Percentiles rank a stretch among this genome's conserved stretches.
Conservation (phyloP, 805 yeast species). For the Starmerella geochares region DNA sequence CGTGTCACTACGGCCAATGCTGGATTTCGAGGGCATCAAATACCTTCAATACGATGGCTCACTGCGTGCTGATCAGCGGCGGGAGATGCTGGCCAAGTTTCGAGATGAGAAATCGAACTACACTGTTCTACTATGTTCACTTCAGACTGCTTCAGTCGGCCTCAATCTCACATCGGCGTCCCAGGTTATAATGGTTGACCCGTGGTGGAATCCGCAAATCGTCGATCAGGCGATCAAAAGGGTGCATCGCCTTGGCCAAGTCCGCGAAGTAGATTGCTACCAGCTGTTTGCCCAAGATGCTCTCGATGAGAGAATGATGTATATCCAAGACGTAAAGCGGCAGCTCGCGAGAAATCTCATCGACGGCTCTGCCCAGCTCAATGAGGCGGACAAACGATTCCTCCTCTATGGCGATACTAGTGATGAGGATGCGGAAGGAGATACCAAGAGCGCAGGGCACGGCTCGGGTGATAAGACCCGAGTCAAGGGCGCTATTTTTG, state of each 20-base stretch:
- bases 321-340: constrained; percentile 34
- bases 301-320: constrained; percentile 36
- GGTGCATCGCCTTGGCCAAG: constrained; percentile 43
- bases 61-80: constrained; percentile 30
- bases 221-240: constrained; percentile 44
- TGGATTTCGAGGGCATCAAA: constrained; percentile 30
- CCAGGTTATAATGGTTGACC: constrained; percentile 37
- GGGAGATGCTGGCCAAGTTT: constrained; percentile 28
- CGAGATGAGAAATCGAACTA: constrained; percentile 25
- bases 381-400: constrained; percentile 59
- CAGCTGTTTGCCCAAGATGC: constrained; percentile 35
- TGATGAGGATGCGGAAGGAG: neutral
- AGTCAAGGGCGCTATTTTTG: too few relatives aligned
- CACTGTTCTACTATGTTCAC: constrained; percentile 36
- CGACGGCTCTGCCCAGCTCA: constrained; percentile 19
- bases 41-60: constrained; percentile 34
- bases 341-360: constrained; percentile 30
- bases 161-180: constrained; percentile 38
- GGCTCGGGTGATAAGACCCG: neutral
- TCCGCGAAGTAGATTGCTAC: constrained; percentile 36
- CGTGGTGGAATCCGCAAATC: constrained; percentile 47
- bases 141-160: constrained; percentile 40
- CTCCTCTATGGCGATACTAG: constrained; percentile 19
- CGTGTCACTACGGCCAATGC: constrained; percentile 27
- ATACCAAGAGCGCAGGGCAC: neutral